Base-by-base conservation (phyloP, 805 yeast genomes). In the Yueomyces sp. region DNA sequence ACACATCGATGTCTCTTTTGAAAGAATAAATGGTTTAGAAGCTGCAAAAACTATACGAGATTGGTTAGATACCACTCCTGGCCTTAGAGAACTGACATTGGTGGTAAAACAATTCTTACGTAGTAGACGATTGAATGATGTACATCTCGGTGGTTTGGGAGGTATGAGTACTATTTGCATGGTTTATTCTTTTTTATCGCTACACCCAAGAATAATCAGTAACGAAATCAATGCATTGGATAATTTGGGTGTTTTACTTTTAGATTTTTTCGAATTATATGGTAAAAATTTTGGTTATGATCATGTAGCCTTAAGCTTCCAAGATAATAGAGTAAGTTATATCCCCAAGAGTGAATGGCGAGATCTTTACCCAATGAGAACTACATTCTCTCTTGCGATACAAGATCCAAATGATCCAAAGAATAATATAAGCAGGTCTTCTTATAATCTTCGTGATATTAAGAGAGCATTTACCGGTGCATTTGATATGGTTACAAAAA, bases 111-210 rank as follows among this genome's bases (percentile, higher is more conserved):
- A 85, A 57, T 90, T 88, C 55, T 68, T 90, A 41, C 69, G 86
- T 32, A 77, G 85, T 2, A 69, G 96, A 53, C 76, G 72, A 45
- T 66, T 88, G 47, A 86, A 87, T 54, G 82, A 85, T 49, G 97
- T 90, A 12, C 94, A 83, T 53, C 79, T 79, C 27, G 98, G 98
- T 42, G 97, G 97, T 0, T 65, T 90, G 4, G 97, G 98, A 38
- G 97, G 97, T 0, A 90, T 81, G 59, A 77, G 96, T 5, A 84
- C 85, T n/a, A 85, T 88, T 39, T 87, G 96, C 54, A 56, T 92
- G 56, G 86, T 83, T 19, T 79, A 79, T 53, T 78, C 90, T 19
- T 87, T 88, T 55, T 62, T 88, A 48, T 73, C 69, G 51, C 65
- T 83, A 48, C 97, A 90, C 59, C 95, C 95, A 12, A 70, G 87